phyloP scores from a whole-genome alignment of 169 alveolate species.

The Eimeria necatrix region DNA sequence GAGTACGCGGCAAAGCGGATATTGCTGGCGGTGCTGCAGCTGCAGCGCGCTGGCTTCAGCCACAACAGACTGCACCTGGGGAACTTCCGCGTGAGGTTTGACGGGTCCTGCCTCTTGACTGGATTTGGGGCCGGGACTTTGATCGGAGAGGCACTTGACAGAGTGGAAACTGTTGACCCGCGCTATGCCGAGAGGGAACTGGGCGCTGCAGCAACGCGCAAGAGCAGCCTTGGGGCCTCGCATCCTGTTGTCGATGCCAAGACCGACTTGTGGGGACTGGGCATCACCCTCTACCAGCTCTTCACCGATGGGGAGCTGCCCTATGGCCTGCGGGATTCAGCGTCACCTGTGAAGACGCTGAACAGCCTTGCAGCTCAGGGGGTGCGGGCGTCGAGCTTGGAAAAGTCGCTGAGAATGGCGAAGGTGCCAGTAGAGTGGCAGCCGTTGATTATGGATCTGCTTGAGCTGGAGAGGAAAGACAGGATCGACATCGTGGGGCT shows the following conservation, averaged over 20 bases:
- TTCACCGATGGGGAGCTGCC: not conserved
- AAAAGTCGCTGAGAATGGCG: not conserved
- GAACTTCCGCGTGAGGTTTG: not conserved
- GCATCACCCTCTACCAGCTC: not conserved
- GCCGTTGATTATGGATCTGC: not conserved
- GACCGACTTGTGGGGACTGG: constrained; percentile 17
- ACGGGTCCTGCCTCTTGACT: constrained; percentile 33
- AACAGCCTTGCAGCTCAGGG: not conserved
- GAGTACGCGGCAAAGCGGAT: constrained; percentile 10
- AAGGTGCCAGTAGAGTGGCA: not conserved
- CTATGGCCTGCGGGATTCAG: not conserved
- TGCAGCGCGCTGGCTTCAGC: constrained; percentile 27
- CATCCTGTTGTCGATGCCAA: not conserved
- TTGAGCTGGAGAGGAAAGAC: not conserved
- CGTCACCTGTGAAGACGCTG: not conserved
- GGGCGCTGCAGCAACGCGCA: not conserved
- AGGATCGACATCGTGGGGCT: not conserved
- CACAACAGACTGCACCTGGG: not conserved
- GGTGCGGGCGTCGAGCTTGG: not conserved
- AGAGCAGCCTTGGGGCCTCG: not conserved
- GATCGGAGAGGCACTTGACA: not conserved
- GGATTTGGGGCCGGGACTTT: constrained; percentile 16
- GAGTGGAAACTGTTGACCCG: not conserved
- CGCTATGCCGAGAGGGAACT: not conserved
- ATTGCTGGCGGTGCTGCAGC: constrained; percentile 17